phyloP scores from a whole-genome alignment of 2,329 filamentous ascomycete genomes.

The Helotiales sp. region DNA sequence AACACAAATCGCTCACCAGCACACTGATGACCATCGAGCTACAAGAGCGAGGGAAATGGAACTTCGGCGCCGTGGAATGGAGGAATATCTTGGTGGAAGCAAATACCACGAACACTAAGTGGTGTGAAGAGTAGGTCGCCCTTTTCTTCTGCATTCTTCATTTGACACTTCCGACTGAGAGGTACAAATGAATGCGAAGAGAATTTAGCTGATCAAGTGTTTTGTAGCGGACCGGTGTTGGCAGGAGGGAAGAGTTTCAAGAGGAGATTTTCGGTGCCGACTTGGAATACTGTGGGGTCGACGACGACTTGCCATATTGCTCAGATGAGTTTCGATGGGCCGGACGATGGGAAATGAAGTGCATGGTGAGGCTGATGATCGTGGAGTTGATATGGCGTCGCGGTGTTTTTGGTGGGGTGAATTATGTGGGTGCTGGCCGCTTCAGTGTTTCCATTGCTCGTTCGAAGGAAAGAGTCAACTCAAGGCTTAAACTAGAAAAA shows the following conservation, averaged over 20 bases:
- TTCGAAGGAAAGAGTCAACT: too few species aligned
- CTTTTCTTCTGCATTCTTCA: not conserved
- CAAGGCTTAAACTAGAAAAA: too few species aligned
- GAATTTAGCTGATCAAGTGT: not conserved
- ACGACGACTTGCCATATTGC: conserved; percentile 30
- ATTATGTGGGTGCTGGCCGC: not conserved
- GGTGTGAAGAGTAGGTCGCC: conserved; percentile 21
- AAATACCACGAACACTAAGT: conserved; percentile 25
- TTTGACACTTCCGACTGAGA: too few species aligned
- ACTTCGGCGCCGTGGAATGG: conserved; percentile 30
- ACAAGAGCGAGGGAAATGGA: conserved; percentile 27
- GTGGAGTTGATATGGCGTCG: not conserved
- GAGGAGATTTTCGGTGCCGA: conserved; percentile 9
- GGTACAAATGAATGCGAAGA: too few species aligned
- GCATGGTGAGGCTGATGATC: not conserved
- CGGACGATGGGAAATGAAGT: not conserved
- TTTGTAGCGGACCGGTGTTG: conserved; percentile 1
- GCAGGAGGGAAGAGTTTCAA: conserved; percentile 9
- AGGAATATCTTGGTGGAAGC: conserved; percentile 29
- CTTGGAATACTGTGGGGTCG: conserved; percentile 3
- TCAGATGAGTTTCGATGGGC: conserved; percentile 11
- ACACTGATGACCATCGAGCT: conserved; percentile 27
- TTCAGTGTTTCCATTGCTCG: not conserved
- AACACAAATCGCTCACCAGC: not conserved
- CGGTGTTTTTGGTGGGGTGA: too few species aligned